Conservation (phyloP, 331 rosid genomes). For the Pyrus hybrid region DNA sequence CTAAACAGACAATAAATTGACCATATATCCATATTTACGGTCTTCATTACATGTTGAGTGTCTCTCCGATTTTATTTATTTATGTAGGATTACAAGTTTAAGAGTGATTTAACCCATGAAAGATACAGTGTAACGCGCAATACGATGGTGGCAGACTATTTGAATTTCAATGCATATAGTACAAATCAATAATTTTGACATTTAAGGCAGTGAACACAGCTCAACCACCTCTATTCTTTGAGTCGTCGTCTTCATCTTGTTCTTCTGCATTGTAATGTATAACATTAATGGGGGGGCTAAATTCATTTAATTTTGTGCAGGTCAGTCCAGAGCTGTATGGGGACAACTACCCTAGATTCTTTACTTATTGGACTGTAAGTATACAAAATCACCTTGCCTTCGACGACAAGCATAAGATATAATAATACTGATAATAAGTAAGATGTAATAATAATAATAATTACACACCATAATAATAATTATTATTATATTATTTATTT, state of each 20-base stretch:
- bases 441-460: no score
- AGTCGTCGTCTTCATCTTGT: not conserved
- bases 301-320: slow-evolving; percentile 46
- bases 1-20: no score
- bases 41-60: no score
- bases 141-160: not conserved
- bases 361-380: slow-evolving; percentile 98
- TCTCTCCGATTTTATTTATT: no score
- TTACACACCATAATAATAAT: not conserved
- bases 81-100: no score
- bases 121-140: not conserved
- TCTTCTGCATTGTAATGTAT: not conserved
- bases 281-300: not conserved
- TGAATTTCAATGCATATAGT: not conserved
- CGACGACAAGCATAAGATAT: not conserved
- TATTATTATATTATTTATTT: not conserved
- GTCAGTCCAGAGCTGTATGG: slow-evolving; percentile 99
- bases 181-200: slow-evolving; percentile 11
- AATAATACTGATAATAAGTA: not conserved
- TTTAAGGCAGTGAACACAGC: slow-evolving; percentile 26
- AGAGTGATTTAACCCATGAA: not conserved
- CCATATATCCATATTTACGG: no score
- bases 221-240: slow-evolving; percentile 28
- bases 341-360: slow-evolving; percentile 90
- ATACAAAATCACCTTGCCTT: not conserved